phyloP scores from a whole-genome alignment of 768 basidiomycete species.

The Lenzites betulinus region DNA sequence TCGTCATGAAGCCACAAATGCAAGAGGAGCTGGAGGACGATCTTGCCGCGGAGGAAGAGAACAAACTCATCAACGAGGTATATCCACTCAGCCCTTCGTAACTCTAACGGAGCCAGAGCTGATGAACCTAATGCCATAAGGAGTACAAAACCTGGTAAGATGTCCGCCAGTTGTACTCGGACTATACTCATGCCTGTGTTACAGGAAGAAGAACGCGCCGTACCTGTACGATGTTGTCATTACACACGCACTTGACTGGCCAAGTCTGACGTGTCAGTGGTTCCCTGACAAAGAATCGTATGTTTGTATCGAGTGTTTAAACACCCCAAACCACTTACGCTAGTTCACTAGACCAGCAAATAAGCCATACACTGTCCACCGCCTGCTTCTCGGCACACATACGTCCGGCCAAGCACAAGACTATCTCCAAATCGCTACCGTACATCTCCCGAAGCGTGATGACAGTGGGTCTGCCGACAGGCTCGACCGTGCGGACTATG shows the following conservation, averaged over 20 bases:
- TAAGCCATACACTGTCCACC: conserved; percentile 94
- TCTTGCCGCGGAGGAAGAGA: conserved; percentile 81
- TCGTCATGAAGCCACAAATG: conserved; percentile 47
- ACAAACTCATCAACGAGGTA: conserved; percentile 87
- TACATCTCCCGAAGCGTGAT: conserved; percentile 87
- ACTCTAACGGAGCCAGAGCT: not conserved
- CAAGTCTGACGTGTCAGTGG: conserved; percentile 97
- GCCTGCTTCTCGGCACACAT: conserved; percentile 95
- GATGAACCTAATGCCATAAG: conserved; percentile 37
- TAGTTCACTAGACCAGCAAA: conserved; percentile 72
- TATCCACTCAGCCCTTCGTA: conserved; percentile 21
- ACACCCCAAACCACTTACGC: not conserved
- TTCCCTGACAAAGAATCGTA: conserved; percentile 96
- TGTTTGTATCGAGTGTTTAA: conserved; percentile 34
- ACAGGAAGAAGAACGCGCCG: conserved; percentile 95
- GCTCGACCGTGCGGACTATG: conserved; percentile 79
- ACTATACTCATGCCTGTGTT: not conserved
- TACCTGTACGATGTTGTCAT: conserved; percentile 98
- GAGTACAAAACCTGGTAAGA: conserved; percentile 84
- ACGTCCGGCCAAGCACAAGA: conserved; percentile 94
- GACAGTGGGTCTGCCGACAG: conserved; percentile 70
- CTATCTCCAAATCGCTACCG: conserved; percentile 93
- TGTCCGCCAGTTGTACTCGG: not conserved
- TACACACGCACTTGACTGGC: conserved; percentile 98
- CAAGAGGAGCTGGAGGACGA: conserved; percentile 78